phyloP scores from a whole-genome alignment of 2,329 filamentous ascomycete species.

The Fusarium bulbicola region DNA sequence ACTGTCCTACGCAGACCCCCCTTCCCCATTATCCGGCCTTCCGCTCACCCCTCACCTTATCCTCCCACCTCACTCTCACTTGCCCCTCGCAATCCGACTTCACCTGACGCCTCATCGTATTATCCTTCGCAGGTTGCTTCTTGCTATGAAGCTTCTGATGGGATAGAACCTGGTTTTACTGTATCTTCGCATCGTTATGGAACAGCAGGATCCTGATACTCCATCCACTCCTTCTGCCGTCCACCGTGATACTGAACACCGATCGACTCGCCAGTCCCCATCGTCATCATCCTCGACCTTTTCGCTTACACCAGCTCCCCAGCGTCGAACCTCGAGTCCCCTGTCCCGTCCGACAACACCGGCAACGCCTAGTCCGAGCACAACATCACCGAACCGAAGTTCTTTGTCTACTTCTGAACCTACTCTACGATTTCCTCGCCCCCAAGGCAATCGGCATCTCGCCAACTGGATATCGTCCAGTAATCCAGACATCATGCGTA shows the following conservation, averaged over 20 bases:
- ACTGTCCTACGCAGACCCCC: conserved; percentile 30
- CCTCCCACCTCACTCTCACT: conserved; percentile 29
- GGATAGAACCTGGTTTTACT: conserved; percentile 43
- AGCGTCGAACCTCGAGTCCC: conserved; percentile 28
- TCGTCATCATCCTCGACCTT: conserved; percentile 35
- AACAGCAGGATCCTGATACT: conserved; percentile 53
- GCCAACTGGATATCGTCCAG: conserved; percentile 69
- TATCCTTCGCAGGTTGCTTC: conserved; percentile 33
- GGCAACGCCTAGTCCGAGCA: conserved; percentile 11
- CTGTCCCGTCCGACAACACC: conserved; percentile 29
- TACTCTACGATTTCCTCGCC: conserved; percentile 64
- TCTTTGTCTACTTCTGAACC: conserved; percentile 55
- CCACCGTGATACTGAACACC: conserved; percentile 45
- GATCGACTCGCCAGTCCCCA: conserved; percentile 36
- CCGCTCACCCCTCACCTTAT: conserved; percentile 40
- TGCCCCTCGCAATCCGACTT: conserved; percentile 39
- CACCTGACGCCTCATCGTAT: conserved; percentile 32
- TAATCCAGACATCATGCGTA: conserved; percentile 65
- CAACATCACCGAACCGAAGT: conserved; percentile 9
- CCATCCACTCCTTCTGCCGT: conserved; percentile 43
- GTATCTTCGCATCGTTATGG: conserved; percentile 59
- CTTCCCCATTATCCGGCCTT: conserved; percentile 40
- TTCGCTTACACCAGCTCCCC: conserved; percentile 33
- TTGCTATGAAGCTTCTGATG: conserved; percentile 41
- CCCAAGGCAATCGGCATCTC: conserved; percentile 63